Percentiles rank a stretch among this genome's conserved stretches.
Evolutionary conservation across 768 basidiomycete genomes (phyloP).

Genomic region (Pleurotus ostreatus): DNA sequence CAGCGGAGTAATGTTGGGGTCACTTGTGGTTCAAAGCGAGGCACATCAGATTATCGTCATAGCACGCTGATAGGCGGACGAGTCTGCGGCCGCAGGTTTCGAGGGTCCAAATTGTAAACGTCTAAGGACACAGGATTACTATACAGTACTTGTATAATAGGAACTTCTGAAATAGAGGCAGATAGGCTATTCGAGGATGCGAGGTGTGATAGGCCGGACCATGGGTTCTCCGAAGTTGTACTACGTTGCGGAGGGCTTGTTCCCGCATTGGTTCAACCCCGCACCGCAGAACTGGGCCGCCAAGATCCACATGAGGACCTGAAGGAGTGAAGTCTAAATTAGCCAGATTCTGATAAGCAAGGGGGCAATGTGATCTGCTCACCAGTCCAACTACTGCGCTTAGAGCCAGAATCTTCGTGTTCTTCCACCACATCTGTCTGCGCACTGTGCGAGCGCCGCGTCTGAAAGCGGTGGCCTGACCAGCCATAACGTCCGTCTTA

Average conservation of each 20-base stretch:
- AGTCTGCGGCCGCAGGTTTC: background rate
- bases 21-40: background rate
- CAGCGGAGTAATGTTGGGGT: conserved; percentile 3
- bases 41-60: conserved; percentile 4
- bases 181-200: background rate
- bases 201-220: conserved; percentile 8
- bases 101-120: background rate
- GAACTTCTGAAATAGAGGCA: background rate
- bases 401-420: conserved; percentile 64
- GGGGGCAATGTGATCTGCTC: conserved; percentile 21
- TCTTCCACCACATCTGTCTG: conserved; percentile 90
- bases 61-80: too few relatives aligned
- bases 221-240: background rate
- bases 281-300: conserved; percentile 89
- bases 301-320: conserved; percentile 80
- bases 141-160: too few relatives aligned
- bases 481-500: conserved; percentile 94
- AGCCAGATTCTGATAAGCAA: conserved; percentile 4
- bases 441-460: conserved; percentile 82
- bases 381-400: conserved; percentile 70
- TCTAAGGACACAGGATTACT: background rate
- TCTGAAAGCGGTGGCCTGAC: conserved; percentile 90
- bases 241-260: conserved; percentile 11
- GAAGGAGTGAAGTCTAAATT: conserved; percentile 11
- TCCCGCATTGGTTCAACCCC: conserved; percentile 63